phyloP scores from a whole-genome alignment of 164 flowering plant species.

The Chimonanthus praecox region DNA sequence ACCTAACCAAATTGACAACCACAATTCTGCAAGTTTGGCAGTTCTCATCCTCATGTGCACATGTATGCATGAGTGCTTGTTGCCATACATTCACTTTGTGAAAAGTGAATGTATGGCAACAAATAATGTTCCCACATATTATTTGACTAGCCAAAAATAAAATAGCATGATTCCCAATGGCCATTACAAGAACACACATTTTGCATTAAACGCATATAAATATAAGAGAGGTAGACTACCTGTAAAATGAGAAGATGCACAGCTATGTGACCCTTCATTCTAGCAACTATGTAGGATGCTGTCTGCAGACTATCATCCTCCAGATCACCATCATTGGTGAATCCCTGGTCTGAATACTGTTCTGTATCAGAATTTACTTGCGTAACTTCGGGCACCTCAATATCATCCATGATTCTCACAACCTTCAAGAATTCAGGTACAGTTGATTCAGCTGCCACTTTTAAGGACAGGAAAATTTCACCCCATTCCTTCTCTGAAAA shows the following conservation, averaged over 20 bases:
- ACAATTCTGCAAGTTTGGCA: neutral
- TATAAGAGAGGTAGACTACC: constrained; percentile 37
- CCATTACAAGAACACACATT: no score
- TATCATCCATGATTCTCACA: constrained; percentile 55
- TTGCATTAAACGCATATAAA: neutral
- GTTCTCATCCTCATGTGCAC: neutral
- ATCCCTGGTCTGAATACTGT: constrained; percentile 43
- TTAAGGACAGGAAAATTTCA: constrained; percentile 52
- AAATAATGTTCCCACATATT: no score
- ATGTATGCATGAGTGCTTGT: neutral
- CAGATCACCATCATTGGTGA: constrained; percentile 47
- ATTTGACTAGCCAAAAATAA: no score
- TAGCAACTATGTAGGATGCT: constrained; percentile 65
- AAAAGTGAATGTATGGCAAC: no score
- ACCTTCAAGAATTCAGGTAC: constrained; percentile 59
- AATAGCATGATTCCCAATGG: no score
- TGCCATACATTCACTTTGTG: neutral
- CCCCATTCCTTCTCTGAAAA: constrained; percentile 83
- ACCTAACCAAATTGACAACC: neutral
- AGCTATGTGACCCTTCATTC: constrained; percentile 75
- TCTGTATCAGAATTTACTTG: constrained; percentile 40
- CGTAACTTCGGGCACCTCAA: constrained; percentile 47
- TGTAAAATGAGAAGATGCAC: constrained; percentile 69
- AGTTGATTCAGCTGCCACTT: constrained; percentile 59
- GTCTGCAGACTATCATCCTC: constrained; percentile 84